Base-by-base conservation (phyloP, 2,329 filamentous ascomycete genomes). In the Arachnomyces sp. region DNA sequence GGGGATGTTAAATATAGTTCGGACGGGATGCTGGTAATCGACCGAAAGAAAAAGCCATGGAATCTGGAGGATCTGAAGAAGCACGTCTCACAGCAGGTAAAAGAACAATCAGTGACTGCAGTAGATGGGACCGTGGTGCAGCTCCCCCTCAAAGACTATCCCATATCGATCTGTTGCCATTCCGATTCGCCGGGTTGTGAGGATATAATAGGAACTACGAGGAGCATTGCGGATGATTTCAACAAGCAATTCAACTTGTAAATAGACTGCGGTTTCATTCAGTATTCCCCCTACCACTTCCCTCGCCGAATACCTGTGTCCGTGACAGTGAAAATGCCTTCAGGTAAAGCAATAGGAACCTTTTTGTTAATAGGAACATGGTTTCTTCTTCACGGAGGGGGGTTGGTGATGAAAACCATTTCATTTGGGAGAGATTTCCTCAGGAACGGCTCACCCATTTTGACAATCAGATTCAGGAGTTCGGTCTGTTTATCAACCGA, bases 31-130 rank as follows among this genome's bases (percentile, higher is more conserved):
- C 54, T 76, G 30, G 67, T 76, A 2, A 76, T 76, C 51, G 73
- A 76, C 46, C 64, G 75, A 25, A 75, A 76, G 60, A 78, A 77
- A 61, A 74, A 76, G 63, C 57, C 64, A 1, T 67, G 64, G 61
- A 52, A 60, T 16, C 40, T 55, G 0, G 57, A 58, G 5, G 64
- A 68, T 29, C 61, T 68, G 11, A 58, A 58, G 52, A 59, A 53
- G 32, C 64, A 66, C 39, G 61, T 69, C 4, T 45, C 53, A n/a
- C 58, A 66, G 46, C 66, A 69, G 49, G 46, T 69, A 6, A 58
- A 63, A 31, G 58, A 63, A 4, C 56, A 61, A 34, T 60, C 60
- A 2, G 66, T 67, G 7, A 67, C 60, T 1, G 63, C 64, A 4
- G 57, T 60, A 3, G 64, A 67, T 40, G 67, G 66, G 0, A 60